These are phyloP conservation scores for Lactifluus echinatus DNA, from an alignment of 768 basidiomycete species.

Conservation along the genomic window DNA sequence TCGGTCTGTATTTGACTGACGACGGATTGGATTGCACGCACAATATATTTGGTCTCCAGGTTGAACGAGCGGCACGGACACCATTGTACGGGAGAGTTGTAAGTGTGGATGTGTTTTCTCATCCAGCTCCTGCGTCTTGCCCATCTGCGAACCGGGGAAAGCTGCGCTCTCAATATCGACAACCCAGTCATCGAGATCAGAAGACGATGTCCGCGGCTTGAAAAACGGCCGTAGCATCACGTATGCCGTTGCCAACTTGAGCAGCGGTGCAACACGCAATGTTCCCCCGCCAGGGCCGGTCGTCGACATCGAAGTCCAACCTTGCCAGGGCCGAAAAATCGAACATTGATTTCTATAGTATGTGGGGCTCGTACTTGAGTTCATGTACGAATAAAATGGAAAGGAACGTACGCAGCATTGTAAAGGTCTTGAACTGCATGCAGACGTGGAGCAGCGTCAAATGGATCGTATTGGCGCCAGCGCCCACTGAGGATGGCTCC, in stretches of 20 bases:
- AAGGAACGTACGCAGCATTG: conserved; percentile 11
- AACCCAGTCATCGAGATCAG: conserved; percentile 30
- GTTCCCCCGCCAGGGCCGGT: conserved; percentile 65
- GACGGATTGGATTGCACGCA: not conserved
- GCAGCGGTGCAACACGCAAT: conserved; percentile 57
- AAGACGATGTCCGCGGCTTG: conserved; percentile 33
- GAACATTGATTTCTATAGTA: conserved; percentile 20
- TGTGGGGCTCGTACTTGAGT: no score
- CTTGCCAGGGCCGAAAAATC: conserved; percentile 51
- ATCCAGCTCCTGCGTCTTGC: conserved; percentile 39
- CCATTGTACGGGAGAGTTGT: conserved; percentile 54
- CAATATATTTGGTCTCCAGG: conserved; percentile 78
- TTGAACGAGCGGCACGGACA: conserved; percentile 56
- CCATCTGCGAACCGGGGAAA: conserved; percentile 23
- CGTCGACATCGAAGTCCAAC: conserved; percentile 39
- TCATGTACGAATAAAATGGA: not conserved
- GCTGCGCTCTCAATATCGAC: conserved; percentile 22
- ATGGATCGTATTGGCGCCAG: conserved; percentile 62
- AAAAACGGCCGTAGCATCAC: conserved; percentile 74
- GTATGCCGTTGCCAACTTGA: conserved; percentile 61
- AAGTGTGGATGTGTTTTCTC: conserved; percentile 59
- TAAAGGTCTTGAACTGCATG: conserved; percentile 35
- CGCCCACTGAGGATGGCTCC: conserved; percentile 49
- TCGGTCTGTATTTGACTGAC: not conserved
- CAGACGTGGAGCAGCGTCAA: conserved; percentile 50